These are phyloP conservation scores for Phytophthora idaei DNA, from an alignment of 352 stramenopile genomes.

Conservation along the genomic window DNA sequence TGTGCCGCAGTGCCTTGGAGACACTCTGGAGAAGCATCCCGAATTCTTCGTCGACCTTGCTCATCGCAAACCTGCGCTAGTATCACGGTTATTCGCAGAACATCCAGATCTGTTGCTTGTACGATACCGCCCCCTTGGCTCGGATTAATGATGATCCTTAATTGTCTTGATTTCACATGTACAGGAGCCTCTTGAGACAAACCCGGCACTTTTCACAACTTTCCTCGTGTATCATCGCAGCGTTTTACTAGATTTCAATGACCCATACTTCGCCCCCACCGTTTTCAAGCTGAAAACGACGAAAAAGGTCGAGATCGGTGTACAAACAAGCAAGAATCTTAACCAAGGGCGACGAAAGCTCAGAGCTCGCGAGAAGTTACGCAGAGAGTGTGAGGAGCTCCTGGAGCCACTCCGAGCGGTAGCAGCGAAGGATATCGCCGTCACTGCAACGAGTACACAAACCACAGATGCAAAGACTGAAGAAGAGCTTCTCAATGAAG, in stretches of 20 bases:
- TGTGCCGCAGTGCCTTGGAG: slow-evolving; percentile 60
- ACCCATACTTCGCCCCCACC: slow-evolving; percentile 55
- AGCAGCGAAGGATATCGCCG: slow-evolving; percentile 12
- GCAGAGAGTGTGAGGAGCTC: slow-evolving; percentile 46
- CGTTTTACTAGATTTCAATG: slow-evolving; percentile 62
- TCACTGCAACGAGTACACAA: not conserved
- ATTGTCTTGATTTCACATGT: not conserved
- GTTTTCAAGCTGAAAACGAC: slow-evolving; percentile 62
- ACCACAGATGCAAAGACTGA: slow-evolving; percentile 5
- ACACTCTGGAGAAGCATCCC: slow-evolving; percentile 66
- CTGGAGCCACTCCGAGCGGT: slow-evolving; percentile 26
- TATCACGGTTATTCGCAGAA: slow-evolving; percentile 66
- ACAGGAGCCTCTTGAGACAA: slow-evolving; percentile 72
- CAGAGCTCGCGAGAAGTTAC: slow-evolving; percentile 44
- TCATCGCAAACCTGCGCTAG: slow-evolving; percentile 60
- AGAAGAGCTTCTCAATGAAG: slow-evolving; percentile 19
- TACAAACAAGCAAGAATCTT: slow-evolving; percentile 54
- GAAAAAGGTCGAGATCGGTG: slow-evolving; percentile 33
- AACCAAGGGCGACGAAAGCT: slow-evolving; percentile 42
- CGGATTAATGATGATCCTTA: not conserved
- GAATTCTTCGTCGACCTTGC: slow-evolving; percentile 76
- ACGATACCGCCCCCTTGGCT: slow-evolving; percentile 2
- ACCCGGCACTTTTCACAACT: slow-evolving; percentile 72
- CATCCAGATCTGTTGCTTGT: slow-evolving; percentile 75
- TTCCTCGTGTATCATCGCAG: slow-evolving; percentile 68